phyloP scores from a whole-genome alignment of 2,329 filamentous ascomycete species.

The Pseudogymnoascus sp. region DNA sequence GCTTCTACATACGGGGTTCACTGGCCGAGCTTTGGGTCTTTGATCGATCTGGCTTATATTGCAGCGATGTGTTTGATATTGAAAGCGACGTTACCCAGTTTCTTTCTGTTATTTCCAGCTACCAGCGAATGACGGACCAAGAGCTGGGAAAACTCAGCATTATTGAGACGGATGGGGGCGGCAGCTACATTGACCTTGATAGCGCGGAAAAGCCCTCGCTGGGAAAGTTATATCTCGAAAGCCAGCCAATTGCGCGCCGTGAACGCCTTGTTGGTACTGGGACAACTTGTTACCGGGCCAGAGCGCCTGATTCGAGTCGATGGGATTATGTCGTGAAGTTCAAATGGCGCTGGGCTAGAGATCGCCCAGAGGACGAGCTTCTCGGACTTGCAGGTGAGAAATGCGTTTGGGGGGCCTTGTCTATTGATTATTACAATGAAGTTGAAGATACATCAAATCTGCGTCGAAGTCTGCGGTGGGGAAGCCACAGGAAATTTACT shows the following conservation, averaged over 20 bases:
- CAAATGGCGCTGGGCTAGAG: neutral
- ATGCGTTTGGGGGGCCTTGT: slow-evolving; percentile 25
- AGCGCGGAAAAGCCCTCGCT: neutral
- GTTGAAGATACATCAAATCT: neutral
- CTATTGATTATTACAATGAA: slow-evolving; percentile 19
- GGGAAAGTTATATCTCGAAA: neutral
- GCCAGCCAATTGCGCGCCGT: neutral
- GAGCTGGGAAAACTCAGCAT: neutral
- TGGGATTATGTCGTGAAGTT: neutral
- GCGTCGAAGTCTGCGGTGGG: neutral
- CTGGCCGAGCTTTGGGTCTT: neutral
- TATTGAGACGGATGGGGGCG: neutral
- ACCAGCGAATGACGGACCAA: neutral
- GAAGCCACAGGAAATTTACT: neutral
- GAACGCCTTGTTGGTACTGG: neutral
- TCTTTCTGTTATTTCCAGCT: neutral
- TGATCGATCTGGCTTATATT: neutral
- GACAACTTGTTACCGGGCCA: slow-evolving; percentile 27
- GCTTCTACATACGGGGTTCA: neutral
- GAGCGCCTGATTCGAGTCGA: slow-evolving; percentile 12
- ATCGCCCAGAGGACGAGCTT: slow-evolving; percentile 22
- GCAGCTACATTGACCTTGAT: neutral
- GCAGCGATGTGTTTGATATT: neutral
- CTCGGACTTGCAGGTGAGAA: slow-evolving; percentile 26
- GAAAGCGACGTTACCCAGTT: neutral